Percentiles rank a stretch among this genome's conserved stretches.
These are phyloP conservation scores for Henckelia pumila DNA, from an alignment of 257 asterid species.

Conservation along the genomic window DNA sequence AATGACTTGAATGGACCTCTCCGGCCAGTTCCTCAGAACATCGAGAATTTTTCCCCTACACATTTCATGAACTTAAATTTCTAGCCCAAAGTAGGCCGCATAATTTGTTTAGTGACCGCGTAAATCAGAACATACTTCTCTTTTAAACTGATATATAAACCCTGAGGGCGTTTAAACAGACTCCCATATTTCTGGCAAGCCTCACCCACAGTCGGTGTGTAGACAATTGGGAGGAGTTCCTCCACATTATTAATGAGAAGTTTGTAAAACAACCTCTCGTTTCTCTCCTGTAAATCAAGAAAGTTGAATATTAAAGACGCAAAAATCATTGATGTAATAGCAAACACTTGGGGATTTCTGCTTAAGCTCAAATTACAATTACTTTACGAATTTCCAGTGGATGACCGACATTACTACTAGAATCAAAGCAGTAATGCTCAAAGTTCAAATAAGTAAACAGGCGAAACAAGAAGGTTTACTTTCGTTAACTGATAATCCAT, in stretches of 20 bases:
- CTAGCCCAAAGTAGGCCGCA: slow-evolving; percentile 21
- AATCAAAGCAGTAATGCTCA: too few relatives aligned
- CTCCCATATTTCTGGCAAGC: slow-evolving; percentile 97
- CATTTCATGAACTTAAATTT: neutral
- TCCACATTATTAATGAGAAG: slow-evolving; percentile 84
- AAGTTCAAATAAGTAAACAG: too few relatives aligned
- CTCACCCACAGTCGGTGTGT: slow-evolving; percentile 91
- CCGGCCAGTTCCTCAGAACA: slow-evolving; percentile 91
- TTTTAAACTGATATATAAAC: slow-evolving; percentile 78
- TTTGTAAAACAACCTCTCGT: slow-evolving; percentile 90
- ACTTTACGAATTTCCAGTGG: too few relatives aligned
- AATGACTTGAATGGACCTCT: slow-evolving; percentile 78
- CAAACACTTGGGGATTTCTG: neutral
- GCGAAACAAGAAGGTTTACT: too few relatives aligned
- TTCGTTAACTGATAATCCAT: neutral
- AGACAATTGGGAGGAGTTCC: slow-evolving; percentile 86
- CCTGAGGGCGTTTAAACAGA: slow-evolving; percentile 88
- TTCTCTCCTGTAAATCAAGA: slow-evolving; percentile 62
- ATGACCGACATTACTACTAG: too few relatives aligned
- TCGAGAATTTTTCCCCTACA: slow-evolving; percentile 87
- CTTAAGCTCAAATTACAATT: neutral
- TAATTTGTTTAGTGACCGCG: neutral
- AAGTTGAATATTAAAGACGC: neutral
- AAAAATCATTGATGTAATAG: neutral
- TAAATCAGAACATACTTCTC: slow-evolving; percentile 59